Conservation (phyloP, 805 yeast species). For the Wickerhamiella shivajii region DNA sequence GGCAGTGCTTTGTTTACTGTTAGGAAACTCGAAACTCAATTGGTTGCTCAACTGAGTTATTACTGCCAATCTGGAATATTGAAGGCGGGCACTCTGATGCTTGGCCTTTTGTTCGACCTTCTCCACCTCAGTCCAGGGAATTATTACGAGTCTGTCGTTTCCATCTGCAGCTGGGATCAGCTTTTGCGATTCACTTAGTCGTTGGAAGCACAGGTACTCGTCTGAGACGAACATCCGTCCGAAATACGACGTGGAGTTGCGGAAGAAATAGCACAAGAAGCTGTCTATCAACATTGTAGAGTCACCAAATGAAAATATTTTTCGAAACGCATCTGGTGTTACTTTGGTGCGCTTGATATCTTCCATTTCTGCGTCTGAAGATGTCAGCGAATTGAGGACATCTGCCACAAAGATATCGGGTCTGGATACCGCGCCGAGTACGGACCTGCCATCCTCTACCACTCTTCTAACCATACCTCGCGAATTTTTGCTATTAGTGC, state of each 20-base stretch:
- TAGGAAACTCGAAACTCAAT: slow-evolving; percentile 51
- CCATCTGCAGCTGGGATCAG: slow-evolving; percentile 43
- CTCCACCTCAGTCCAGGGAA: slow-evolving; percentile 65
- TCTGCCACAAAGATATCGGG: too few species aligned
- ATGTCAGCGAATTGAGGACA: too few species aligned
- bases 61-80: slow-evolving; percentile 55
- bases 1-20: background rate
- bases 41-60: slow-evolving; percentile 65
- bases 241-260: slow-evolving; percentile 59
- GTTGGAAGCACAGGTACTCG: slow-evolving; percentile 60
- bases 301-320: slow-evolving; percentile 48
- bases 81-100: slow-evolving; percentile 11
- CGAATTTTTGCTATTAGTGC: too few species aligned
- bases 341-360: too few species aligned
- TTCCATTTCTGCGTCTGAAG: too few species aligned
- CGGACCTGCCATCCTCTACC: too few species aligned
- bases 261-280: slow-evolving; percentile 32
- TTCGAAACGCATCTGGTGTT: slow-evolving; percentile 46
- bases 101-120: slow-evolving; percentile 29
- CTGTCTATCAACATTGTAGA: slow-evolving; percentile 43
- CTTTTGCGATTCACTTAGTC: slow-evolving; percentile 32
- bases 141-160: slow-evolving; percentile 59
- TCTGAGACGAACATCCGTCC: slow-evolving; percentile 71
- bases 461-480: too few species aligned
- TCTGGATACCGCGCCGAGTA: too few species aligned